Percentiles rank a stretch among this genome's conserved stretches.
Conservation (phyloP, 108 stramenopile genomes). For the Cyclotella atomus region DNA sequence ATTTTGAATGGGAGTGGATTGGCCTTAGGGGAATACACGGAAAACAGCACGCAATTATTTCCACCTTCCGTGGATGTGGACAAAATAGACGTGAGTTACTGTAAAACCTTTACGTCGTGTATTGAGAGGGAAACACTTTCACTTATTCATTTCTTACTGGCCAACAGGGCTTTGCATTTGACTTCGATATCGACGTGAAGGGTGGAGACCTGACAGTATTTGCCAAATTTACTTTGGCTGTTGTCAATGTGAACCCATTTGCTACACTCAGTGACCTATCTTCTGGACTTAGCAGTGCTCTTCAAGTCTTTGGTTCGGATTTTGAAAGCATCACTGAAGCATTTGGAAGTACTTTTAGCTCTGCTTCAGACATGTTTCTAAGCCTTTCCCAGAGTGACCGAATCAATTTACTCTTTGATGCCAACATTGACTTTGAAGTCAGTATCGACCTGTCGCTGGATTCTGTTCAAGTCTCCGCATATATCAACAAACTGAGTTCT, state of each 20-base stretch:
- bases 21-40: background rate
- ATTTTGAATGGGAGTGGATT: background rate
- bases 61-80: constrained; percentile 7
- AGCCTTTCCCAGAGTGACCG: background rate
- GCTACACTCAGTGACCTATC: constrained; percentile 7
- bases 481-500: background rate
- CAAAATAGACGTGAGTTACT: background rate
- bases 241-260: constrained; percentile 15
- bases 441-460: background rate
- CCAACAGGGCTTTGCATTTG: constrained; percentile 13
- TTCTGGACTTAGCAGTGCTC: background rate
- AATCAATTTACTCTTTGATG: background rate
- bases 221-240: constrained; percentile 4
- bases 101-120: too few relatives aligned
- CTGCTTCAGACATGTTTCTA: background rate
- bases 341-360: background rate
- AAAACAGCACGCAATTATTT: background rate
- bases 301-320: background rate
- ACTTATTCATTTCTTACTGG: background rate
- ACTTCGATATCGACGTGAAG: constrained; percentile 1
- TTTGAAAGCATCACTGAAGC: background rate
- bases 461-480: background rate
- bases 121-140: background rate
- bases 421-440: background rate
- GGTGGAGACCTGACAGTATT: background rate